These are phyloP conservation scores for Capsicum baccatum DNA, from an alignment of 257 asterid species.

Conservation along the genomic window DNA sequence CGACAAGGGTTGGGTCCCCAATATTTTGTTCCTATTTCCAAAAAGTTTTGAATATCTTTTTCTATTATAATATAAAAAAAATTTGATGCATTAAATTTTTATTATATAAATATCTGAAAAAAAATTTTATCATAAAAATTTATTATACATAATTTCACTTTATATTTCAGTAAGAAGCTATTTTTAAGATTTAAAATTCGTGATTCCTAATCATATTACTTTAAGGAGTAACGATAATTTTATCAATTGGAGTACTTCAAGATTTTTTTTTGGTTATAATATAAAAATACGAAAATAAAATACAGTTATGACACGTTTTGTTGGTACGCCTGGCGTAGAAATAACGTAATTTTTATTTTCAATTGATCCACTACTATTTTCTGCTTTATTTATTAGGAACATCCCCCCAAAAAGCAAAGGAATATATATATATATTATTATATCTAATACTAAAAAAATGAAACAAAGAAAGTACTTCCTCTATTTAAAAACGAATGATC, in stretches of 20 bases:
- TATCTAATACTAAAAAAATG: neutral
- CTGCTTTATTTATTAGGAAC: neutral
- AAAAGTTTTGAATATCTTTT: neutral
- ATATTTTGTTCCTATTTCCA: neutral
- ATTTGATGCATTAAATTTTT: too few species aligned
- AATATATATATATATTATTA: neutral
- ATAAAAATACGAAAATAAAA: neutral
- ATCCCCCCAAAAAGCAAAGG: neutral
- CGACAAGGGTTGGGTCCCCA: neutral
- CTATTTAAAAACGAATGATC: too few species aligned
- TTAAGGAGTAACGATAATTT: too few species aligned
- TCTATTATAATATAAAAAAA: too few species aligned
- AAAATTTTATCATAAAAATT: too few species aligned
- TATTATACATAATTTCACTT: too few species aligned
- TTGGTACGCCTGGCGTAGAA: constrained; percentile 32
- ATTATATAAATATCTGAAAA: too few species aligned
- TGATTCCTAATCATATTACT: too few species aligned
- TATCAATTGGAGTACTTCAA: too few species aligned
- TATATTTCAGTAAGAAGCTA: too few species aligned
- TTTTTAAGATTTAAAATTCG: too few species aligned
- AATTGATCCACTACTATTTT: neutral
- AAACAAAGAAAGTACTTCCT: neutral
- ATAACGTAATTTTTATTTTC: constrained; percentile 14
- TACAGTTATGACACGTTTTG: constrained; percentile 34
- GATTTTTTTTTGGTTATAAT: too few species aligned